Conservation (phyloP, 164 flowering plant species). For the Platanus orientalis region DNA sequence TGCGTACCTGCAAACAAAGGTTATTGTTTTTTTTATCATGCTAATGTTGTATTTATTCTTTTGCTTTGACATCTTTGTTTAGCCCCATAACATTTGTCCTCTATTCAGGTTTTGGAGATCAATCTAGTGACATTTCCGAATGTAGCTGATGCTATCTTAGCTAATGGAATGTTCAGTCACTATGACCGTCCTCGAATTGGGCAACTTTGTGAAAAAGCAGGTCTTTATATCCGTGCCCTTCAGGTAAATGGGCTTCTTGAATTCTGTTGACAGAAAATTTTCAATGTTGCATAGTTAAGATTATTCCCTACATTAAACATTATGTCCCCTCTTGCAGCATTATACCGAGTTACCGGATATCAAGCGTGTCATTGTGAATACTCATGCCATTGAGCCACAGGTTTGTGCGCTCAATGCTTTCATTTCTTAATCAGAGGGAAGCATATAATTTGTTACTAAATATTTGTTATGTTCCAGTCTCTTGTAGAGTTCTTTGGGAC, state of each 20-base stretch:
- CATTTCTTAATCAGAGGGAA: not conserved
- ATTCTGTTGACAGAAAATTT: not conserved
- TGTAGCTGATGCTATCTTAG: slow-evolving; percentile 86
- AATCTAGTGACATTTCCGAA: slow-evolving; percentile 79
- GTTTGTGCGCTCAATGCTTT: slow-evolving; percentile 22
- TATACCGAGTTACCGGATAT: slow-evolving; percentile 73
- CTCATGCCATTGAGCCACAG: slow-evolving; percentile 91
- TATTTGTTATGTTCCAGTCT: slow-evolving; percentile 35
- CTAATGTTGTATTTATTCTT: not conserved
- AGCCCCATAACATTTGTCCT: slow-evolving; percentile 1
- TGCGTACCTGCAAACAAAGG: slow-evolving; percentile 36
- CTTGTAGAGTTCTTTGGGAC: slow-evolving; percentile 86
- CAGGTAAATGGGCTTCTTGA: slow-evolving; percentile 32
- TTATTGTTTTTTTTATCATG: not conserved
- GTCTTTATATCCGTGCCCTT: slow-evolving; percentile 65
- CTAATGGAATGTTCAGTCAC: slow-evolving; percentile 85
- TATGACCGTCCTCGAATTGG: slow-evolving; percentile 81
- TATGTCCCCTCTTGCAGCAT: slow-evolving; percentile 50
- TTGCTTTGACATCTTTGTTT: not conserved
- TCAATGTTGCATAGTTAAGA: no score
- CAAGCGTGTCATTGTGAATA: slow-evolving; percentile 78
- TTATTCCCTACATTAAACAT: not conserved
- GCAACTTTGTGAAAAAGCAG: slow-evolving; percentile 85
- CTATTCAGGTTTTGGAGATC: slow-evolving; percentile 66
- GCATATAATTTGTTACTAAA: slow-evolving; percentile 9